Evolutionary conservation across 2,329 filamentous ascomycete species (phyloP), one percentile per base, ranked within the genome.

Genomic region (Whalleya microplaca): DNA sequence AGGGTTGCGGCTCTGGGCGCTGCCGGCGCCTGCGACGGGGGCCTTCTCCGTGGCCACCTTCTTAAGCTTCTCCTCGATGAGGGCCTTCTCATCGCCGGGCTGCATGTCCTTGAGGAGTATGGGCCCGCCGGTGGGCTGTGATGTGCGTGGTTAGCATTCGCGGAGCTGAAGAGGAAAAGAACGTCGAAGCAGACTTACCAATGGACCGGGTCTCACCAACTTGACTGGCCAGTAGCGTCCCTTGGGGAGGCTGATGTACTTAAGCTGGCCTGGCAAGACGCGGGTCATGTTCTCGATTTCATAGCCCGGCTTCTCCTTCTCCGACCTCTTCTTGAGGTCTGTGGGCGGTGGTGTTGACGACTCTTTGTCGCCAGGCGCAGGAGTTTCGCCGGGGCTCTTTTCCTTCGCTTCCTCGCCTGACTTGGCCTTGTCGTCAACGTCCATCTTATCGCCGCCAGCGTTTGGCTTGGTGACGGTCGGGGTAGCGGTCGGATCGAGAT

Each of bases 211-310:
- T 37, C 71, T 65, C 41, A 72, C 66, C 19, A 72, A 84, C 75
- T 86, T 86, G 58, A 98, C 93, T 37, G 95, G 94, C 81, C 90
- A 91, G 76, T 97, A 99, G 66, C 96, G 88, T 45, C 91, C 90
- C 62, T 91, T 85, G 47, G 91, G 86, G 81, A 99, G 96, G 74
- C 87, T 96, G 70, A 99, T 91, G 74, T 94, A 97, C 80, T 96
- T 96, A 70, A 98, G 84, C 78, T 99, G 95, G 45, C 86, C 85
- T 1, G 93, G 95, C 46, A 99, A 84, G 37, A 99, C 92, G 67
- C 95, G 86, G 52, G 90, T 96, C 92, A 99, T 96, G 80, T 99
- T 99, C 71, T 95, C 91, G 60, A 99, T 84, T 63, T 97, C 92
- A 72, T 95, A 97, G 65, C 95, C 95, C 56, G 96, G 84, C 84